Evolutionary conservation across 805 yeast genomes (phyloP).

Genomic region (Candida tibetensis): DNA sequence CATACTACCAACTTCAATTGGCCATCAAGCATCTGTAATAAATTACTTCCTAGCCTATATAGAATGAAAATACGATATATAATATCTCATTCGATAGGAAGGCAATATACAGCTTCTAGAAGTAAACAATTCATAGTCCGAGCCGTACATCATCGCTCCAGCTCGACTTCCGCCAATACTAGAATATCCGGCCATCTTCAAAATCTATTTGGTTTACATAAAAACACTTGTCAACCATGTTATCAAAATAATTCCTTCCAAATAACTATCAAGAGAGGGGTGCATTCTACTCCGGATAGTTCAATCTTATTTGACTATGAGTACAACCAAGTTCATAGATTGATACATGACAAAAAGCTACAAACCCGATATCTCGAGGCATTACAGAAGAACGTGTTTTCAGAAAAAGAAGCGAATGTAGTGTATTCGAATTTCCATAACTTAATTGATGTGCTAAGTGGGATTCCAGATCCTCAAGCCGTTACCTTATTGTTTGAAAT

Average conservation of each 20-base stretch:
- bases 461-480: constrained; percentile 15
- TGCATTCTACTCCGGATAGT: constrained; percentile 1
- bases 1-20: not conserved
- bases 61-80: not conserved
- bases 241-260: no score
- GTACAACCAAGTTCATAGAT: constrained; percentile 7
- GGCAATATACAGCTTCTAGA: no score
- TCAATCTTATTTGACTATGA: constrained; percentile 7
- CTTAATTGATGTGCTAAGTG: constrained; percentile 23
- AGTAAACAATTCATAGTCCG: no score
- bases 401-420: constrained; percentile 10
- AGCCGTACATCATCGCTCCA: no score
- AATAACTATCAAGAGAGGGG: no score
- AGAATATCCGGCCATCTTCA: no score
- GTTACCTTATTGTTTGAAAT: constrained; percentile 19
- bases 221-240: no score
- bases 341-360: constrained; percentile 7
- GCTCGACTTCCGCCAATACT: no score
- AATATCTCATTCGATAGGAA: not conserved
- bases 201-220: no score
- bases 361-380: constrained; percentile 14
- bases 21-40: no score
- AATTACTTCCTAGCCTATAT: no score
- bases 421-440: constrained; percentile 18
- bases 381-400: constrained; percentile 7